phyloP scores from a whole-genome alignment of 441 rosid species.

The Euphorbia schlechtendalii region DNA sequence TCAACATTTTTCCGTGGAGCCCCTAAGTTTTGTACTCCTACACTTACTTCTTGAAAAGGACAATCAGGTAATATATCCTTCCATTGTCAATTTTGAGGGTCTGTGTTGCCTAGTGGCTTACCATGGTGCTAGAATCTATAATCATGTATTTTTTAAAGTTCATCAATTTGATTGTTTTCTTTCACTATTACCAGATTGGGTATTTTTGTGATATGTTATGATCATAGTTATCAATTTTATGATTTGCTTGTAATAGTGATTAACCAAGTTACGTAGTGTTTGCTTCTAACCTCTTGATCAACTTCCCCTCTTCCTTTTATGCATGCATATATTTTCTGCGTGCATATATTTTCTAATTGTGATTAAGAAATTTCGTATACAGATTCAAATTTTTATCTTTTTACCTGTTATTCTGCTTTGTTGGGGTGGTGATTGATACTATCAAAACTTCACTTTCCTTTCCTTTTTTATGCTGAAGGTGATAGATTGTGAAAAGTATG shows the following conservation, averaged over 20 bases:
- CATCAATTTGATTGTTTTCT: background rate
- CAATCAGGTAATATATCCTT: constrained; percentile 40
- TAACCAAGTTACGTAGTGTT: background rate
- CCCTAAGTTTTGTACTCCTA: constrained; percentile 54
- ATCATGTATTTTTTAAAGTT: background rate
- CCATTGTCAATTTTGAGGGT: background rate
- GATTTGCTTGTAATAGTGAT: background rate
- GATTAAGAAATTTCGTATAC: background rate
- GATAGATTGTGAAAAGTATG: constrained; percentile 33
- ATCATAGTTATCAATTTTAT: background rate
- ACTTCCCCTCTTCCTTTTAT: constrained; percentile 2
- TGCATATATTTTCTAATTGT: background rate
- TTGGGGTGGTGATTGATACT: background rate
- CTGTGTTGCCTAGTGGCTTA: background rate
- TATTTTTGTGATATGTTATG: background rate
- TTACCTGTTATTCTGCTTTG: background rate
- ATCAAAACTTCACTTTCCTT: constrained; percentile 13
- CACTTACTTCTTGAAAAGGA: constrained; percentile 42
- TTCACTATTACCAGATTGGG: background rate
- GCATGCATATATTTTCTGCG: background rate
- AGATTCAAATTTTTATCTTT: background rate
- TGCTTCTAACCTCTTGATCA: constrained; percentile 6
- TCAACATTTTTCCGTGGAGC: constrained; percentile 73
- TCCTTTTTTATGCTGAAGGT: constrained; percentile 26
- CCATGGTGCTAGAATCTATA: background rate